phyloP scores from a whole-genome alignment of 106 monocot genomes.

The Iris macrosiphon region DNA sequence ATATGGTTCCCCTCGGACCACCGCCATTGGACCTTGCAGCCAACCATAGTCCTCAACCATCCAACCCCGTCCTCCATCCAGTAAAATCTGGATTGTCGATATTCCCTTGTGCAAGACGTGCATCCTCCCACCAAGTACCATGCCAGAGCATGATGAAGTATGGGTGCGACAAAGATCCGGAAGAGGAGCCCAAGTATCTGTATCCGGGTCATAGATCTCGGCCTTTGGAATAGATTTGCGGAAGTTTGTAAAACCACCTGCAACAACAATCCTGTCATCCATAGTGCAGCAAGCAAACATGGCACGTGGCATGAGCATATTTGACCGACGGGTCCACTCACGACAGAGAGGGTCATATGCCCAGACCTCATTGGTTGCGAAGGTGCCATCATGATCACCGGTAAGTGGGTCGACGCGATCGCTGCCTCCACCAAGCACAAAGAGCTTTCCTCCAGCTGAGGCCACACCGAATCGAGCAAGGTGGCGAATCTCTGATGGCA shows the following conservation, averaged over 20 bases:
- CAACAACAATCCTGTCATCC: slow-evolving; percentile 75
- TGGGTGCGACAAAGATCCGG: slow-evolving; percentile 74
- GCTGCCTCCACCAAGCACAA: slow-evolving; percentile 85
- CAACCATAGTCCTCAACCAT: slow-evolving; percentile 60
- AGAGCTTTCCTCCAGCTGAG: slow-evolving; percentile 70
- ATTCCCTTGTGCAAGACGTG: slow-evolving; percentile 85
- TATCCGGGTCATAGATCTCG: slow-evolving; percentile 74
- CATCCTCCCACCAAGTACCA: slow-evolving; percentile 63
- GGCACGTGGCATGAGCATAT: slow-evolving; percentile 70
- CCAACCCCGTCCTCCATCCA: slow-evolving; percentile 45
- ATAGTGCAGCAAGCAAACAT: slow-evolving; percentile 86
- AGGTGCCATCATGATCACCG: slow-evolving; percentile 79
- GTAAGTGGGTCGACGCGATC: slow-evolving; percentile 75
- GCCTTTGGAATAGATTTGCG: slow-evolving; percentile 64
- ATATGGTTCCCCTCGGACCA: slow-evolving; percentile 56
- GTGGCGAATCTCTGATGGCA: slow-evolving; percentile 75
- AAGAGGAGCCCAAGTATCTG: slow-evolving; percentile 53
- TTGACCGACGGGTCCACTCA: slow-evolving; percentile 40
- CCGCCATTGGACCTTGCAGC: slow-evolving; percentile 79
- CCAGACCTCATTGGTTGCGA: slow-evolving; percentile 91
- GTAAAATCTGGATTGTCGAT: slow-evolving; percentile 67
- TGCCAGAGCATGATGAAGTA: slow-evolving; percentile 68
- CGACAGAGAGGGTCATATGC: slow-evolving; percentile 54
- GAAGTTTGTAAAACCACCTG: slow-evolving; percentile 84
- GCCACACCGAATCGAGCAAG: slow-evolving; percentile 80